Base-by-base conservation (phyloP, 768 basidiomycete species). In the Rhizopogon sp. region DNA sequence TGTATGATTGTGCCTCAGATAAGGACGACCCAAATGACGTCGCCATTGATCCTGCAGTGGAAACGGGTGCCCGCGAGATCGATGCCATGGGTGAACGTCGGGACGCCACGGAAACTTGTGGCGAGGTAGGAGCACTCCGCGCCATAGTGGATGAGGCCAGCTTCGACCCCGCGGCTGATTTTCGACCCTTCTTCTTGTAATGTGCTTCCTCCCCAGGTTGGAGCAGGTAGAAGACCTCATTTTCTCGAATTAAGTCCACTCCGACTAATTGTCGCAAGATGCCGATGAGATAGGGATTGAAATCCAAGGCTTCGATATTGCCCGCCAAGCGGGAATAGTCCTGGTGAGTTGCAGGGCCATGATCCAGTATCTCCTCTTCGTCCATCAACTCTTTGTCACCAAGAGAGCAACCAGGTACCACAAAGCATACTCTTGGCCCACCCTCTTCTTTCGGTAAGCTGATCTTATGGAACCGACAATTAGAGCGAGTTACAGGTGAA, bases 401-500 rank as follows among this genome's bases (percentile, higher is more conserved):
- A 41, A 88, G 75, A 6, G 85, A 80, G 59, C 87, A 88, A 1
- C 84, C 84, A 0, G 87, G 87, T 5, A 87, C 83, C 31, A 87
- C 74, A 68, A 88, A 88, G 58, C 62, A 76, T n/a, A 84, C 69
- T 6, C 81, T 79, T 33, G 74, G 75, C 4, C 78, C 77, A 31
- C 74, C 72, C 52, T 83, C 81, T 53, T 79, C 77, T 39, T 70
- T 72, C 1, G 84, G 84, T 20, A 88, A 64, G 58, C 82, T 84
- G 62, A 88, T 83, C 56, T 78, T 81, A 62, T 83, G 85, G 66
- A 82, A 88, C 40, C 82, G 81, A 60, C 87, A 88, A 52, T 87
- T 77, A 3, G 87, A 87, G 5, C 87, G 79, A 14, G 85, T 87
- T 6, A 82, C 77, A 0, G 82, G 83, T 2, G 82, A 76, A 52